Conservation (phyloP, 345 rosid species). For the Microthlaspi erraticum region DNA sequence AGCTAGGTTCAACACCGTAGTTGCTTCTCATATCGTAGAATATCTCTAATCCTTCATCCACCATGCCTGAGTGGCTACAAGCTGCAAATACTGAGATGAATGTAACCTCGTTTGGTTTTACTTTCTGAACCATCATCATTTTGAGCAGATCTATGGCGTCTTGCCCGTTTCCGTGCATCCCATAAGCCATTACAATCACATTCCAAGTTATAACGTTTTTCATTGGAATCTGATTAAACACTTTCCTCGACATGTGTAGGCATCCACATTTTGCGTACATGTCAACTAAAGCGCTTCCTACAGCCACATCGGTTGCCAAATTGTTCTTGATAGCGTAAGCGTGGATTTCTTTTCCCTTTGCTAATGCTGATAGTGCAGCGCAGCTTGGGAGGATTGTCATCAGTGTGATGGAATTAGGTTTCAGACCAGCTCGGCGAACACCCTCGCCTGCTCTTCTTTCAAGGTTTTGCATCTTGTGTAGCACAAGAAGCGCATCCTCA, state of each 20-base stretch:
- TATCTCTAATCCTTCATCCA: constrained; percentile 69
- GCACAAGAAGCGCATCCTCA: constrained; percentile 62
- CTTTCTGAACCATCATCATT: constrained; percentile 52
- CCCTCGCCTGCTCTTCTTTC: constrained; percentile 40
- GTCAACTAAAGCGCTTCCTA: constrained; percentile 91
- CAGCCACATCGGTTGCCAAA: constrained; percentile 72
- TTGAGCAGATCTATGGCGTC: constrained; percentile 70
- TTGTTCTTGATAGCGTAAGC: constrained; percentile 75
- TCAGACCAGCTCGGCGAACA: constrained; percentile 40
- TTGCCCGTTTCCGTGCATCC: constrained; percentile 84
- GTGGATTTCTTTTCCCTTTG: constrained; percentile 90
- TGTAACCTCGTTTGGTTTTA: constrained; percentile 79
- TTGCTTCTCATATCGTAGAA: constrained; percentile 72
- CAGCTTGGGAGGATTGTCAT: constrained; percentile 89
- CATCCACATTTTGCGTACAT: constrained; percentile 95
- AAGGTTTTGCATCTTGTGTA: constrained; percentile 66
- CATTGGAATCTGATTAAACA: constrained; percentile 65
- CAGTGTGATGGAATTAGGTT: constrained; percentile 81
- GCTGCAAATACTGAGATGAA: constrained; percentile 80
- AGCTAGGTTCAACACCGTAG: constrained; percentile 56
- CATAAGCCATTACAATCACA: constrained; percentile 88
- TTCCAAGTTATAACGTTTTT: constrained; percentile 87
- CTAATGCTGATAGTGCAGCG: constrained; percentile 72
- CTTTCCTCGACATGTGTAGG: constrained; percentile 59
- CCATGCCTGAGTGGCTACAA: constrained; percentile 90